Evolutionary conservation across 2,329 filamentous ascomycete species (phyloP), one percentile per base, ranked within the genome.

Genomic region (Cordyceps cicadae): DNA sequence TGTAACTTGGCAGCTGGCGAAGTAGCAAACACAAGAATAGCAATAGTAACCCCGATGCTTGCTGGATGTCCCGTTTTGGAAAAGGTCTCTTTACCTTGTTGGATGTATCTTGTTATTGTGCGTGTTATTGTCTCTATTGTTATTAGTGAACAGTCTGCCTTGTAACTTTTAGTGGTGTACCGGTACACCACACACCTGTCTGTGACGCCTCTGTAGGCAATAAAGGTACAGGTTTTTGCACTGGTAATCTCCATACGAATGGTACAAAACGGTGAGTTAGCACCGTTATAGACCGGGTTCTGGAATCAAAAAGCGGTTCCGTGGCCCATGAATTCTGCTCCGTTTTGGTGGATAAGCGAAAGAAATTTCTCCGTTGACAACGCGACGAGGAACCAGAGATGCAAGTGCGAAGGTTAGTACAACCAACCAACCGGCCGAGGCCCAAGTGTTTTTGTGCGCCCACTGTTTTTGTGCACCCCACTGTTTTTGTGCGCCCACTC

Each of bases 211-310:
- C 7, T 8, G 29, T 8, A 7, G 41, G 41, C 15, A 17, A 43
- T 43, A 43, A 2, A 29, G 5, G 6, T 29, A 29, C 41, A 43
- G 41, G 41, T 43, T 15, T 8, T 43, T n/a, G 46, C 12, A 37
- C 17, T 43, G 9, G 46, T 37, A 37, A 32, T 34, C 53, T 24
- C 19, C 15, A 39, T 55, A 17, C 39, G 9, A 54, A n/a, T 49
- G 32, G 46, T 15, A 26, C 50, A 29, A 60, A 60, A 60, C 58
- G 58, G 58, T 60, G 50, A 24, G 12, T 54, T 39, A 54, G 58
- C 39, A 50, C 58, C 49, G 50, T 60, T 60, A 49, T 43, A 29
- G 58, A 60, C 26, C 58, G 19, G 54, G 58, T 53, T 60, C 58
- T 60, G 50, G 58, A 60, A 54, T 54, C 39, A 17, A 41, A 34